Evolutionary conservation across 2,329 filamentous ascomycete genomes (phyloP), one percentile per base, ranked within the genome.

Genomic region (Zymoseptoria ardabiliae): DNA sequence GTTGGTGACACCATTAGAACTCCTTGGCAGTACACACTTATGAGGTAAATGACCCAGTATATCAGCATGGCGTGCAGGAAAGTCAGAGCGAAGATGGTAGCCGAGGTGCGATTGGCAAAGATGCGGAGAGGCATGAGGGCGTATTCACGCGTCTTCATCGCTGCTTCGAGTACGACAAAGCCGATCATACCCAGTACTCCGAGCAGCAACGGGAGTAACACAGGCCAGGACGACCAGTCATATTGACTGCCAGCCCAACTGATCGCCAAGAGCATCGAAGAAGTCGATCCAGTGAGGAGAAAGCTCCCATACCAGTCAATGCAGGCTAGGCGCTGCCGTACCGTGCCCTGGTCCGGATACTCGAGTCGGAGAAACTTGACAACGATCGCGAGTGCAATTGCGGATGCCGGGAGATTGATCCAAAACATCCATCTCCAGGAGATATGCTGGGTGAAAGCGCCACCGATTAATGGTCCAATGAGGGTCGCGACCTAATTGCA

Each of bases 41-140:
- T 11, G 20, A 90, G 91, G 77, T 94, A 96, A 2, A 95, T 79
- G 0, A 89, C 89, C 6, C 93, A 78, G 75, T 88, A 93, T 91
- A 93, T 63, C 82, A 83, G 41, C 83, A 86, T 82, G 50, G 86
- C 86, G 71, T 94, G 89, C 63, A 82, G 81, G 74, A 90, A 89
- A 66, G 83, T 85, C 53, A 88, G 78, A 3, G 76, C 73, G n/a
- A 90, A 82, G 5, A 83, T 77, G 10, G 87, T 83, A 28, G 87
- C 69, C 70, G 88, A 91, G 28, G 83, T 86, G 41, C 78, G 75
- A 54, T 82, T 78, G 41, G 77, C 78, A 76, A 94, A 93, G 17
- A 95, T 76, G 0, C 81, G 79, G 4, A 87, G 73, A 0, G 90
- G 90, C 71, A 93, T 89, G 57, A 95, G 77, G 1, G 91, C 90